Conservation (phyloP, 1,284 basidiomycete species). For the Trichosporon ovoides region DNA sequence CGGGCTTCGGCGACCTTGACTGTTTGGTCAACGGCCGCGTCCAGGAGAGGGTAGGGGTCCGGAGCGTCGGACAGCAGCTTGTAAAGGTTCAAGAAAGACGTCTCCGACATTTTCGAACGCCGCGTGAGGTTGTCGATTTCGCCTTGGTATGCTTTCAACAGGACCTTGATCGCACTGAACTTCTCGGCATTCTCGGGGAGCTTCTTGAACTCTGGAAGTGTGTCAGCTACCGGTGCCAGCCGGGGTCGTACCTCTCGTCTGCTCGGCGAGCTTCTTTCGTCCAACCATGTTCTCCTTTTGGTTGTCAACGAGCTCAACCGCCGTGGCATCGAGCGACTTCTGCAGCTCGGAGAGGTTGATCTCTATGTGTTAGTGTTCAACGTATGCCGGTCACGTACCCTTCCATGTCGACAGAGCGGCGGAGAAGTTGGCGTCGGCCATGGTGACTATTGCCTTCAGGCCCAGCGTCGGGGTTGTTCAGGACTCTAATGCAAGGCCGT, state of each 20-base stretch:
- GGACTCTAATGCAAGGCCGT: not conserved
- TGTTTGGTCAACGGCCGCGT: constrained; percentile 87
- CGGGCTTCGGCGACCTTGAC: constrained; percentile 76
- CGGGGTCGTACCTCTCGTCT: constrained; percentile 72
- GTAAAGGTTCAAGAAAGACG: constrained; percentile 87
- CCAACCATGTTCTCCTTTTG: constrained; percentile 92
- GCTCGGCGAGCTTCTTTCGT: constrained; percentile 85
- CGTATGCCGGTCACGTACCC: constrained; percentile 52
- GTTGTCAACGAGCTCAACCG: constrained; percentile 88
- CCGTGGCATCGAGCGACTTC: constrained; percentile 81
- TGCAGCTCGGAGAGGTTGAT: constrained; percentile 86
- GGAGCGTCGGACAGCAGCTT: constrained; percentile 90
- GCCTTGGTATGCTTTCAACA: constrained; percentile 90
- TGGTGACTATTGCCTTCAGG: constrained; percentile 18
- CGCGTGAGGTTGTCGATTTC: constrained; percentile 94
- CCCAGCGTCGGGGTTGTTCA: not conserved
- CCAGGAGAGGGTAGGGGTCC: constrained; percentile 91
- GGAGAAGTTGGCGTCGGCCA: constrained; percentile 62
- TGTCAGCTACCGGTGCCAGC: not conserved
- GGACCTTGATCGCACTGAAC: constrained; percentile 71
- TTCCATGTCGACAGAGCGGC: constrained; percentile 81
- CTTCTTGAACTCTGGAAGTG: constrained; percentile 77
- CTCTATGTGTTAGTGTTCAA: constrained; percentile 52
- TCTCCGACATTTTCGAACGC: constrained; percentile 83
- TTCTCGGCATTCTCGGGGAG: constrained; percentile 78